Percentiles rank a stretch among this genome's conserved stretches.
Conservation (phyloP, 148 eudicot species). For the Vaccinium vitisidaea region DNA sequence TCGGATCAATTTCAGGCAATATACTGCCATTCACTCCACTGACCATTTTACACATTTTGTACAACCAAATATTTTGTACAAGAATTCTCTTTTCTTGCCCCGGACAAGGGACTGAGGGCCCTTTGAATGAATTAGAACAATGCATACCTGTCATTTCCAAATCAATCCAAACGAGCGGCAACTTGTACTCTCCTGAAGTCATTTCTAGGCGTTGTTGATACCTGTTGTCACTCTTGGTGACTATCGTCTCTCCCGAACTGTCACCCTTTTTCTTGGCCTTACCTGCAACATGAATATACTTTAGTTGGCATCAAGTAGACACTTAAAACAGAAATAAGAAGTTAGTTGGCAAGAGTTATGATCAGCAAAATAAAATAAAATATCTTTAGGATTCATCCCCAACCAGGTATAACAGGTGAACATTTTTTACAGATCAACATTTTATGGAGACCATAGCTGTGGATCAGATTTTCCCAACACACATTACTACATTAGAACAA, state of each 20-base stretch:
- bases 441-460: neutral
- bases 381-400: neutral
- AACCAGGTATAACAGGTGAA: neutral
- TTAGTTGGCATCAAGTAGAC: neutral
- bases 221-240: slow-evolving; percentile 32
- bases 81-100: neutral
- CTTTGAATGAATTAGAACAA: slow-evolving; percentile 6
- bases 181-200: slow-evolving; percentile 30
- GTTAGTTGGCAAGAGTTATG: neutral
- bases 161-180: slow-evolving; percentile 93
- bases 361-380: neutral
- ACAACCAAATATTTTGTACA: neutral
- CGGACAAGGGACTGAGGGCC: neutral
- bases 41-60: neutral
- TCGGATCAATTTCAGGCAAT: neutral
- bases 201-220: slow-evolving; percentile 25
- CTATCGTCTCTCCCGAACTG: slow-evolving; percentile 25
- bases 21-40: neutral
- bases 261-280: slow-evolving; percentile 30
- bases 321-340: slow-evolving; percentile 3
- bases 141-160: slow-evolving; percentile 81
- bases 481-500: neutral
- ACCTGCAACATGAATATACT: slow-evolving; percentile 33
- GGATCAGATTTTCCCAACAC: neutral
- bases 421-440: neutral